Base-by-base conservation (phyloP, 345 rosid genomes). In the Punica granatum region DNA sequence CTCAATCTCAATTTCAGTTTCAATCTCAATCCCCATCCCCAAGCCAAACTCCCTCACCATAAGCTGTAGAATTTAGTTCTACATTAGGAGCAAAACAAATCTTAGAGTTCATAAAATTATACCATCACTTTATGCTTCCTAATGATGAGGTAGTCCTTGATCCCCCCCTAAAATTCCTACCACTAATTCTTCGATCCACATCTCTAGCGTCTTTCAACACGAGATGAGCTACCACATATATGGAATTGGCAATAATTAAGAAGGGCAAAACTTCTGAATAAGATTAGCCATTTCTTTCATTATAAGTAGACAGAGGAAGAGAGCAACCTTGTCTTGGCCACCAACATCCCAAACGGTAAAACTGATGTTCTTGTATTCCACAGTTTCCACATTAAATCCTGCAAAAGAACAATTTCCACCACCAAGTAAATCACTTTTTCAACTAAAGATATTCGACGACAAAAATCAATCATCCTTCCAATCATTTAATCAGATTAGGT, bases 381-480 rank as follows among this genome's bases (percentile, higher is more conserved):
- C 96, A 25, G 97, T 90, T 78, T 90, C 97, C 65, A 90, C 97
- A 65, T 91, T 91, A 75, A 91, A 91, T 62, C 96, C 97, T 90
- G 75, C 61, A 75, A 75, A 61, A 19, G 37, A 18, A 61, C 7
- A 63, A 36, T 30, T 48, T 21, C 15, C 26, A 30, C 15, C 33
- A 32, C 9, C 13, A 9, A 15, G 34, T 49, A 44, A 21, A 66
- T 18, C 37, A 32, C 23, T 25, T 48, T 11, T 15, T n/a, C 13
- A 28, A 18, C n/a, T n/a, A 2, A 10, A 19, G 31, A 66, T 18
- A 1, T 14, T 48, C 16, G 18, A 43, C 13, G 44, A 3, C 4
- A 9, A 43, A 51, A 2, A 41, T 32, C 15, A 36, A 15, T 23
- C 23, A 13, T 31, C n/a, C 23, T 1, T 43, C 48, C 48, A n/a